Evolutionary conservation across 495 filamentous ascomycete species (phyloP).

Genomic region (Lepraria neglecta): DNA sequence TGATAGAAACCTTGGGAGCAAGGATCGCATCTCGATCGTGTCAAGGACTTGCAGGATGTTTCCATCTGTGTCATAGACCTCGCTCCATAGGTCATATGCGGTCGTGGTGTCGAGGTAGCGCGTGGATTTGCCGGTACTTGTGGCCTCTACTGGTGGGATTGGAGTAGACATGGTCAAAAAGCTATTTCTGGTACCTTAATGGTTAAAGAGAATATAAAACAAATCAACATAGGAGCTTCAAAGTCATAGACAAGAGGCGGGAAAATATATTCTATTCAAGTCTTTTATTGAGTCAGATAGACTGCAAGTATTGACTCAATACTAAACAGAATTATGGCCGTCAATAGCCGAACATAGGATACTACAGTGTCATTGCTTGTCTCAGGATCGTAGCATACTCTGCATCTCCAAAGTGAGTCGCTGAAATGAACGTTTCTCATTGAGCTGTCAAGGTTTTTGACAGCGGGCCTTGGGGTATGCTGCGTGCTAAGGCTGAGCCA

Average conservation of each 20-base stretch:
- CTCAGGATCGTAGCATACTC: too few relatives aligned
- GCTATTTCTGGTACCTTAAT: background rate
- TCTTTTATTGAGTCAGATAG: background rate
- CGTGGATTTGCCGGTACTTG: background rate
- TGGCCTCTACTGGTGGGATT: background rate
- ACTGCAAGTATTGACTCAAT: background rate
- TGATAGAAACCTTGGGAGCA: slow-evolving; percentile 51
- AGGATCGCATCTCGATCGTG: slow-evolving; percentile 46
- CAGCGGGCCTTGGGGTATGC: background rate
- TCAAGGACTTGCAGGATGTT: slow-evolving; percentile 71
- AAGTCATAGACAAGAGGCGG: background rate
- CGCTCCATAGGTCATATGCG: slow-evolving; percentile 43
- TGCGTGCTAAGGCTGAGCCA: background rate
- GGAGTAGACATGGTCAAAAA: background rate
- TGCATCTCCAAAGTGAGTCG: too few relatives aligned
- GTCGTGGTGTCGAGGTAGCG: slow-evolving; percentile 15
- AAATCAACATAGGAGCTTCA: background rate
- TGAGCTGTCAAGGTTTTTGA: background rate
- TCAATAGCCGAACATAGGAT: too few relatives aligned
- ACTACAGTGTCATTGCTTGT: too few relatives aligned
- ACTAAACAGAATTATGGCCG: too few relatives aligned
- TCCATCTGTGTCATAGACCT: slow-evolving; percentile 64
- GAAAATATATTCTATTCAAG: too few relatives aligned
- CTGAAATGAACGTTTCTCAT: too few relatives aligned
- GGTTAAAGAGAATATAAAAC: background rate